Percentiles rank a stretch among this genome's conserved stretches.
These are phyloP conservation scores for Gymnopilus dilepis DNA, from an alignment of 768 basidiomycete genomes.

Conservation along the genomic window DNA sequence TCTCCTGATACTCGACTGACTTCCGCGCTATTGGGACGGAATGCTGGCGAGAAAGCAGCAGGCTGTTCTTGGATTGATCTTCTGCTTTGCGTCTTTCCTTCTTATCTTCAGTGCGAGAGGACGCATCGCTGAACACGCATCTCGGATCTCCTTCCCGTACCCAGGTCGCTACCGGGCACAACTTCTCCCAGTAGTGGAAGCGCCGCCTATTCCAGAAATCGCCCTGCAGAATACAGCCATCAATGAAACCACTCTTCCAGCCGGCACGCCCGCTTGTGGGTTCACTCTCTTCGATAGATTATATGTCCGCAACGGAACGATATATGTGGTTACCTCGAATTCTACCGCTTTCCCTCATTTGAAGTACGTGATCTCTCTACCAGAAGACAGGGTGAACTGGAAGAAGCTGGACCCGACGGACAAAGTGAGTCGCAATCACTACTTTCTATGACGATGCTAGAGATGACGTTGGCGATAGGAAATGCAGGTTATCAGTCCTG, in stretches of 20 bases:
- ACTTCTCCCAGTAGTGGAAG: not conserved
- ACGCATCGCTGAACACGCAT: not conserved
- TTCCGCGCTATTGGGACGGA: not conserved
- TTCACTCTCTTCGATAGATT: conserved; percentile 79
- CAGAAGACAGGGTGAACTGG: conserved; percentile 24
- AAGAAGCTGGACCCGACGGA: conserved; percentile 35
- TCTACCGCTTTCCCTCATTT: conserved; percentile 47
- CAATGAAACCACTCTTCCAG: conserved; percentile 34
- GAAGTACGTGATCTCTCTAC: conserved; percentile 44
- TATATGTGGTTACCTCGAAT: conserved; percentile 61
- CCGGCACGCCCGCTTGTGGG: conserved; percentile 55
- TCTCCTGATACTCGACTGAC: not conserved
- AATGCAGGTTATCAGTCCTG: conserved; percentile 31
- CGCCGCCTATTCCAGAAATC: not conserved
- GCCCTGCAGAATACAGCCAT: not conserved
- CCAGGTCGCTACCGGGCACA: not conserved
- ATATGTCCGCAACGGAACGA: conserved; percentile 75
- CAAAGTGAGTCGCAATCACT: conserved; percentile 28
- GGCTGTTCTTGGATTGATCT: not conserved
- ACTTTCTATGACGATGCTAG: no score
- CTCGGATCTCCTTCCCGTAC: not conserved
- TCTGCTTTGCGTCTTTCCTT: not conserved
- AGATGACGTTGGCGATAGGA: conserved; percentile 19
- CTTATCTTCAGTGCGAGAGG: not conserved
- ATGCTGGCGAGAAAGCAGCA: not conserved